Percentiles rank a stretch among this genome's conserved stretches.
Conservation (phyloP, 176 grass and related monocot species). For the Alloteropsis semialata region DNA sequence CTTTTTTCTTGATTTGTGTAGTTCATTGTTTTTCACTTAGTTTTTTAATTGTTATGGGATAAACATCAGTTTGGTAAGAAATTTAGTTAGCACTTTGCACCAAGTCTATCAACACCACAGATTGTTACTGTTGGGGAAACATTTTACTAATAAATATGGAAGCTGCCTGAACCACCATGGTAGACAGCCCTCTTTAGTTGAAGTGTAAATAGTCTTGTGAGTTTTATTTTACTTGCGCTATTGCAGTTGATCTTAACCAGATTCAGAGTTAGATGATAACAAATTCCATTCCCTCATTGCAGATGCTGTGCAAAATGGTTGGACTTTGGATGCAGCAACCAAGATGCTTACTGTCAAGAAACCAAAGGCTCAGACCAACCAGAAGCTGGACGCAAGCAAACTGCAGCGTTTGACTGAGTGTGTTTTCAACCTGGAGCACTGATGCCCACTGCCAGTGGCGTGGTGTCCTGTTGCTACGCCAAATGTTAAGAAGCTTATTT, state of each 20-base stretch:
- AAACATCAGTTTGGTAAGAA: neutral
- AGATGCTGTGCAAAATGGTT: conserved; percentile 66
- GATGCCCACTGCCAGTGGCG: neutral
- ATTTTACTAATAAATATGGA: neutral
- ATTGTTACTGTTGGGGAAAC: neutral
- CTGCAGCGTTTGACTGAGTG: conserved; percentile 92
- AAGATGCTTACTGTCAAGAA: conserved; percentile 77
- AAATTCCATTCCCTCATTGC: neutral
- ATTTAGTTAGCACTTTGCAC: neutral
- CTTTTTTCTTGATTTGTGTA: no score
- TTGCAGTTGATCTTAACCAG: neutral
- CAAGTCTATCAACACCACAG: neutral
- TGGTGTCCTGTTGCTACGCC: neutral
- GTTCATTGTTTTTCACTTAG: no score
- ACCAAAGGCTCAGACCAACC: conserved; percentile 52
- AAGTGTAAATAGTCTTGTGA: neutral
- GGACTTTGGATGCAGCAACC: conserved; percentile 63
- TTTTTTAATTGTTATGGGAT: neutral
- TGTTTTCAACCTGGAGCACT: conserved; percentile 97
- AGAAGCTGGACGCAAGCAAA: conserved; percentile 82
- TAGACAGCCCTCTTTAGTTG: neutral
- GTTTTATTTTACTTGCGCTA: conserved; percentile 24
- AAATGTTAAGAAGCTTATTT: neutral
- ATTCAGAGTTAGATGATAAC: neutral
- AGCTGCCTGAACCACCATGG: neutral